Evolutionary conservation across 495 filamentous ascomycete genomes (phyloP).

Genomic region (Annulohypoxylon maeteangense): DNA sequence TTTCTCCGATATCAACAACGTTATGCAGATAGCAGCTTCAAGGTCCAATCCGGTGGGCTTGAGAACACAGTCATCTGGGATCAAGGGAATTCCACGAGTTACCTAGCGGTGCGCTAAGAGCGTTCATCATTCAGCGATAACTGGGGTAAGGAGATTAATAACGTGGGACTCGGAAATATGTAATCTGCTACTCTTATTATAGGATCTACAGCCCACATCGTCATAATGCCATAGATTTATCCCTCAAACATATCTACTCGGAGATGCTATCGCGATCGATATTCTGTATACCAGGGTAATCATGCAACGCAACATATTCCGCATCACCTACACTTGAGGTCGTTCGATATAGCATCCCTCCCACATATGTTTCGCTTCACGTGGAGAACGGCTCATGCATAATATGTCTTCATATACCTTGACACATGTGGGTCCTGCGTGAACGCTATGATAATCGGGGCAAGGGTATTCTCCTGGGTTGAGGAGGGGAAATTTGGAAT

Average conservation of each 20-base stretch:
- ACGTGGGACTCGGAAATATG: background rate
- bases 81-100: slow-evolving; percentile 16
- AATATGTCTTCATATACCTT: slow-evolving; percentile 14
- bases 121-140: background rate
- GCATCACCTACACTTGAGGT: background rate
- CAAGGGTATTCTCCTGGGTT: background rate
- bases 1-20: slow-evolving; percentile 4
- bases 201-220: background rate
- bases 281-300: background rate
- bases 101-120: slow-evolving; percentile 27
- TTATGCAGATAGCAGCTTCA: slow-evolving; percentile 12
- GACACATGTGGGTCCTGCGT: slow-evolving; percentile 10
- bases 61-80: background rate
- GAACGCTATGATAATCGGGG: background rate
- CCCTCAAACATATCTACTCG: background rate
- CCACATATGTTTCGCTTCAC: slow-evolving; percentile 1
- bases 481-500: background rate
- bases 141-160: slow-evolving; percentile 20
- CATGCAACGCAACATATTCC: background rate
- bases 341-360: background rate
- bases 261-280: background rate
- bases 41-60: background rate
- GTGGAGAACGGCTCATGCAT: slow-evolving; percentile 15
- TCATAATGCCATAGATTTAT: background rate
- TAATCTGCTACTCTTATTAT: slow-evolving; percentile 1